These are phyloP conservation scores for Syzygium syzygioides DNA, from an alignment of 441 rosid species.

Conservation along the genomic window DNA sequence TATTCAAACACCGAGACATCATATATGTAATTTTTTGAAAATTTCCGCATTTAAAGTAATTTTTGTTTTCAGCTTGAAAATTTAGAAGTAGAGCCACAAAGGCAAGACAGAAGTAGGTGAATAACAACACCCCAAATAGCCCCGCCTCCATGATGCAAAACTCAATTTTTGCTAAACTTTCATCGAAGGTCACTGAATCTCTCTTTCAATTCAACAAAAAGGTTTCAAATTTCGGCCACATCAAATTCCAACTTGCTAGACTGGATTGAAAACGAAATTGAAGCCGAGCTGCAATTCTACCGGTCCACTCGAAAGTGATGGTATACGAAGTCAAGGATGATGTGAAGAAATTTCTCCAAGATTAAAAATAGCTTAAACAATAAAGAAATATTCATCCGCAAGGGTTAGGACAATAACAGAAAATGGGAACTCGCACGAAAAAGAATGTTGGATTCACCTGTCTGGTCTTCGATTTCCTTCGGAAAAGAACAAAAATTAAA, in stretches of 20 bases:
- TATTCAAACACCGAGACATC: not conserved
- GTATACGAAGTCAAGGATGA: not conserved
- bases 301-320: not conserved
- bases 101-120: not conserved
- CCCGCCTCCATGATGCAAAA: not conserved
- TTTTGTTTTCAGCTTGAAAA: not conserved
- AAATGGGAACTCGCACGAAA: not conserved
- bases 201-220: no score
- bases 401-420: not conserved
- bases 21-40: not conserved
- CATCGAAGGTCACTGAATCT: not conserved
- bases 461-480: not conserved
- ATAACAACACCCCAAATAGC: not conserved
- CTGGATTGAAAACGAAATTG: not conserved
- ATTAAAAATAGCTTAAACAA: not conserved
- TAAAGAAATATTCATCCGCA: not conserved
- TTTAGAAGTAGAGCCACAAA: not conserved
- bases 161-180: not conserved
- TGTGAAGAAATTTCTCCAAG: not conserved
- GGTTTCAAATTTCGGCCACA: no score
- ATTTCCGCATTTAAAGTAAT: not conserved
- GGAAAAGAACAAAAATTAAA: not conserved
- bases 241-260: not conserved
- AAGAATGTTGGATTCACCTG: not conserved
- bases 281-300: not conserved